A percentile compares a stretch with the other conserved stretches of the same genome.
phyloP scores from a whole-genome alignment of 2,329 filamentous ascomycete species.

The Pseudogymnoascus sp. region DNA sequence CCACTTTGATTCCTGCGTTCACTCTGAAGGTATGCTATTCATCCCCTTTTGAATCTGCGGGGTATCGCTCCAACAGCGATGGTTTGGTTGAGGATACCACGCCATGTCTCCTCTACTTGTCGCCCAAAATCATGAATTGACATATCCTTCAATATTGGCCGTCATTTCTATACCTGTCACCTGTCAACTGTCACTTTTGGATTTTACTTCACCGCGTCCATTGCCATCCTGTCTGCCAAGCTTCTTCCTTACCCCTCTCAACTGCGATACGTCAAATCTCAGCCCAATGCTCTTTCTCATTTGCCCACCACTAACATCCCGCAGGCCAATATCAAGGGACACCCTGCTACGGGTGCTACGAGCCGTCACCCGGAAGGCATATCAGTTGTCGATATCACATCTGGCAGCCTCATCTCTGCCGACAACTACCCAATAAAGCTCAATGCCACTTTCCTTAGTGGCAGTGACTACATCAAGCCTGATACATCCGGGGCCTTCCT shows the following conservation, averaged over 20 bases:
- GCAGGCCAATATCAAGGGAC: background rate
- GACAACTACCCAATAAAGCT: constrained; percentile 29
- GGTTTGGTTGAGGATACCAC: background rate
- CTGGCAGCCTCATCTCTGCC: constrained; percentile 31
- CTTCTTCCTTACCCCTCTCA: background rate
- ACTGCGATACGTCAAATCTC: background rate
- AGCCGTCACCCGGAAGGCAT: background rate
- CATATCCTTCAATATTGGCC: background rate
- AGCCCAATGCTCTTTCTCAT: background rate
- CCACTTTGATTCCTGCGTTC: constrained; percentile 1
- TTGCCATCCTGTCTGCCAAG: background rate
- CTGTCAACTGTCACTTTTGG: background rate
- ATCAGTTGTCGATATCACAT: constrained; percentile 12
- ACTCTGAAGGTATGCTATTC: background rate
- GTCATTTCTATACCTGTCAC: background rate
- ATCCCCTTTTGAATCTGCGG: constrained; percentile 19
- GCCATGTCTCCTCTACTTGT: background rate
- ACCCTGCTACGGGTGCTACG: background rate
- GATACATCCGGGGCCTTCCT: constrained; percentile 32
- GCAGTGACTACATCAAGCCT: constrained; percentile 33
- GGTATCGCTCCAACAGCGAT: background rate
- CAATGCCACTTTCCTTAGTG: constrained; percentile 32
- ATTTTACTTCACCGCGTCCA: background rate
- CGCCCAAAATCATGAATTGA: background rate
- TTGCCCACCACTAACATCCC: background rate